Evolutionary conservation across 352 stramenopile species (phyloP).

Genomic region (Phytopythium aichiense): DNA sequence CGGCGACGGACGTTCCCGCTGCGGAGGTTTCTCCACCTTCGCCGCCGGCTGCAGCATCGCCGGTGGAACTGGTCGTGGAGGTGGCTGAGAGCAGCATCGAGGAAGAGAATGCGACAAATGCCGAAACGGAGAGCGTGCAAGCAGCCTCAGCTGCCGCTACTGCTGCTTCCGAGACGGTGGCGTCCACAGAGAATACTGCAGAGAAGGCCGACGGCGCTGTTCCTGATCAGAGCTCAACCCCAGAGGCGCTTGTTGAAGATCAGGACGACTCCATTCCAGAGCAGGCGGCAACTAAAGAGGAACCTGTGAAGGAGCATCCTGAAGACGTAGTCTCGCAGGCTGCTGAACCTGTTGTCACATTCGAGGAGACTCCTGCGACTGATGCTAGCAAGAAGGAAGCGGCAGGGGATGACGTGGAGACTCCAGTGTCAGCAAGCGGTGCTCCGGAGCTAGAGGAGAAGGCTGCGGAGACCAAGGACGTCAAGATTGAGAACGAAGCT

Average conservation of each 20-base stretch:
- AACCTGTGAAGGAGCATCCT: background rate
- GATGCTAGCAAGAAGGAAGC: background rate
- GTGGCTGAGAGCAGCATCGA: background rate
- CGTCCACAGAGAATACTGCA: background rate
- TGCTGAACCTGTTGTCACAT: background rate
- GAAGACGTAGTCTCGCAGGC: background rate
- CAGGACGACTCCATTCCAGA: background rate
- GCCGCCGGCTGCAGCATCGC: background rate
- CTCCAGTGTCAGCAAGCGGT: background rate
- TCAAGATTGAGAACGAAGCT: background rate
- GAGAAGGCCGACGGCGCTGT: background rate
- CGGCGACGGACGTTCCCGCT: background rate
- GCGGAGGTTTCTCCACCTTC: background rate
- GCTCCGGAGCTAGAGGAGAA: background rate
- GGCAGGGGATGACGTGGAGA: background rate
- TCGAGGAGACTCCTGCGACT: background rate
- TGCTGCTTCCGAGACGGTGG: background rate
- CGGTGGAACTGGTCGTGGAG: background rate
- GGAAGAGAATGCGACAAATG: background rate
- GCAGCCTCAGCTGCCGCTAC: background rate
- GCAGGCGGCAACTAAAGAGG: background rate
- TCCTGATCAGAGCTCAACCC: too few species aligned
- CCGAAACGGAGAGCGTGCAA: background rate
- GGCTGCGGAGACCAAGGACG: background rate
- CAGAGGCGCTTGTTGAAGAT: too few species aligned